Evolutionary conservation across 2,329 filamentous ascomycete genomes (phyloP).

Genomic region (Nothopassalora personata): DNA sequence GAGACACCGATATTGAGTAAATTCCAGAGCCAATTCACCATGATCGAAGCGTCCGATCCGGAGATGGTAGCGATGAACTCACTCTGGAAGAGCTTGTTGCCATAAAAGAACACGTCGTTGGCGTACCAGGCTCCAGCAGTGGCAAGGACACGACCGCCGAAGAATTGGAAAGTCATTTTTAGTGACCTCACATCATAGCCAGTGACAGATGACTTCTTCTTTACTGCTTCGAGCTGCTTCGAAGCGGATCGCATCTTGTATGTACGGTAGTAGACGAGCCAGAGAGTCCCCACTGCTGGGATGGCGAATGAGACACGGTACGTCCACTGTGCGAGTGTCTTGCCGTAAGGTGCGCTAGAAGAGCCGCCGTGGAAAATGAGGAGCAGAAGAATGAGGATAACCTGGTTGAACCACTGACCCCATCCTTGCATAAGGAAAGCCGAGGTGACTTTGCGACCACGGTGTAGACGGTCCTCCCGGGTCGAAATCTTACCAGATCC

Average conservation of each 20-base stretch:
- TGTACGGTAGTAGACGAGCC: slow-evolving; percentile 93
- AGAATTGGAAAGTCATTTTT: slow-evolving; percentile 70
- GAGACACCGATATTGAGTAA: slow-evolving; percentile 84
- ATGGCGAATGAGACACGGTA: slow-evolving; percentile 91
- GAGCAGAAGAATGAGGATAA: slow-evolving; percentile 76
- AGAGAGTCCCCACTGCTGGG: slow-evolving; percentile 82
- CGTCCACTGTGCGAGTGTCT: slow-evolving; percentile 75
- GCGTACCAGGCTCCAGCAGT: slow-evolving; percentile 89
- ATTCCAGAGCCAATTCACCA: slow-evolving; percentile 89
- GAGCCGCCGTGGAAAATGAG: slow-evolving; percentile 80
- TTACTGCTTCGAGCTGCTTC: slow-evolving; percentile 73
- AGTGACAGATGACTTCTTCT: slow-evolving; percentile 81
- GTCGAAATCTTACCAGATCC: slow-evolving; percentile 83
- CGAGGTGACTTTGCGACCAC: slow-evolving; percentile 89
- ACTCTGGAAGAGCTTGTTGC: slow-evolving; percentile 94
- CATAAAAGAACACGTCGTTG: slow-evolving; percentile 99
- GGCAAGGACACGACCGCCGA: slow-evolving; percentile 78
- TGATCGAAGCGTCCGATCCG: slow-evolving; percentile 55
- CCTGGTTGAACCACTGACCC: slow-evolving; percentile 94
- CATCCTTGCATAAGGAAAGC: slow-evolving; percentile 98
- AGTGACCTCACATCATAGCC: slow-evolving; percentile 89
- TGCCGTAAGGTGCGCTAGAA: slow-evolving; percentile 71
- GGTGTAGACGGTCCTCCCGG: slow-evolving; percentile 86
- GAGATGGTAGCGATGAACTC: slow-evolving; percentile 84
- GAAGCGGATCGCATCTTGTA: slow-evolving; percentile 90